phyloP scores from a whole-genome alignment of 2,329 filamentous ascomycete species.

The Cadophora gregata region DNA sequence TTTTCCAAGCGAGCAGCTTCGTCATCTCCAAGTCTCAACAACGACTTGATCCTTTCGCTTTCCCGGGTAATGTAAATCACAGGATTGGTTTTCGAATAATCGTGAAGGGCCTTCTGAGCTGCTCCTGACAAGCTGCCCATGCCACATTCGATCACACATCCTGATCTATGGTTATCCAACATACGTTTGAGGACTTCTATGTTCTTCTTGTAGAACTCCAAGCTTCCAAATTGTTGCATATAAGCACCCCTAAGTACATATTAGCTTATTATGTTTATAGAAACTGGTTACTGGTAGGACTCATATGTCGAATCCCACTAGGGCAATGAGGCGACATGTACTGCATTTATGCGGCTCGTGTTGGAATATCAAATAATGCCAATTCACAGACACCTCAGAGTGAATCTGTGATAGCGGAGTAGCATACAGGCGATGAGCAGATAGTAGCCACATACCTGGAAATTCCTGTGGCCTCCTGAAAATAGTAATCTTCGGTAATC shows the following conservation, averaged over 20 bases:
- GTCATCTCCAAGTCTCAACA: conserved; percentile 52
- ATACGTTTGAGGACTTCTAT: conserved; percentile 65
- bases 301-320: too few relatives aligned
- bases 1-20: conserved; percentile 50
- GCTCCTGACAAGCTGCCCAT: conserved; percentile 58
- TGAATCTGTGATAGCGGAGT: too few relatives aligned
- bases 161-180: conserved; percentile 62
- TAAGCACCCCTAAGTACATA: conserved; percentile 62
- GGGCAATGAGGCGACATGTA: too few relatives aligned
- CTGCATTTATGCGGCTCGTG: too few relatives aligned
- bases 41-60: conserved; percentile 62
- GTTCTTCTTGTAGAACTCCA: conserved; percentile 68
- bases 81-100: conserved; percentile 68
- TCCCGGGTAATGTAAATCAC: conserved; percentile 75
- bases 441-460: conserved; percentile 15
- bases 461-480: conserved; percentile 67
- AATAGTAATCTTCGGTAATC: conserved; percentile 71
- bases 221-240: conserved; percentile 65
- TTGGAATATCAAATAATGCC: too few relatives aligned
- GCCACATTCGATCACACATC: conserved; percentile 73
- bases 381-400: too few relatives aligned
- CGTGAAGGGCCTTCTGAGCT: conserved; percentile 59
- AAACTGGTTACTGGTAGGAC: too few relatives aligned
- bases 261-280: neutral
- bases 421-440: neutral